phyloP scores from a whole-genome alignment of 129 eudicot genomes.

The Apium graveolens region DNA sequence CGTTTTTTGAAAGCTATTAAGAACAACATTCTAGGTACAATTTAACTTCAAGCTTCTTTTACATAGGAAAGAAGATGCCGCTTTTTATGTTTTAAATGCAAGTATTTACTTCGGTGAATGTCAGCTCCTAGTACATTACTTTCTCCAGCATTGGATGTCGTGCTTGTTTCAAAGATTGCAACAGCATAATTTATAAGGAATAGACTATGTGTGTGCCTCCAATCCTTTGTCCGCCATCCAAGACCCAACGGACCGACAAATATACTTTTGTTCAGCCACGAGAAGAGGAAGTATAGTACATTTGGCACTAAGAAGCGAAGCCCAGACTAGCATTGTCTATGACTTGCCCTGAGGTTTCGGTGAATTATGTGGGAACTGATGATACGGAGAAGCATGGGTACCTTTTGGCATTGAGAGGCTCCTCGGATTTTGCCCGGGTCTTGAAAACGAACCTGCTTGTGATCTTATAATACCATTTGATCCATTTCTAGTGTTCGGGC shows the following conservation, averaged over 20 bases:
- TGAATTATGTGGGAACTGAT: conserved; percentile 52
- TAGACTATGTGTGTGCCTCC: background rate
- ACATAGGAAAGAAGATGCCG: background rate
- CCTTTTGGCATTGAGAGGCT: conserved; percentile 86
- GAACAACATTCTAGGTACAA: background rate
- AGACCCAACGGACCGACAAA: conserved; percentile 11
- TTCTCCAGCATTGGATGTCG: conserved; percentile 4
- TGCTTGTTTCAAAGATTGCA: background rate
- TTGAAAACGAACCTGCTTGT: conserved; percentile 41
- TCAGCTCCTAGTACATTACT: conserved; percentile 18
- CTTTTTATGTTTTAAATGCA: background rate
- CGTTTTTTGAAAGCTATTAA: background rate
- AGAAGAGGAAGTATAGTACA: background rate
- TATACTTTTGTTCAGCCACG: conserved; percentile 11
- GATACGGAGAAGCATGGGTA: conserved; percentile 76
- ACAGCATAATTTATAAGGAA: background rate
- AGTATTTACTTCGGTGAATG: conserved; percentile 13
- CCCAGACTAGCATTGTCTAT: background rate
- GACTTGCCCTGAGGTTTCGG: conserved; percentile 56
- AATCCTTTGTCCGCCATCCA: conserved; percentile 8
- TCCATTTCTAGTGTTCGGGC: conserved; percentile 57
- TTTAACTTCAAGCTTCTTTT: background rate
- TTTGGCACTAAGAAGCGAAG: background rate
- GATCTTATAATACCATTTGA: conserved; percentile 13
- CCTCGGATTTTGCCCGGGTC: conserved; percentile 69